Evolutionary conservation across 164 flowering plant species (phyloP), one percentile per base, ranked within the genome.

Genomic region (Houttuynia cordata): DNA sequence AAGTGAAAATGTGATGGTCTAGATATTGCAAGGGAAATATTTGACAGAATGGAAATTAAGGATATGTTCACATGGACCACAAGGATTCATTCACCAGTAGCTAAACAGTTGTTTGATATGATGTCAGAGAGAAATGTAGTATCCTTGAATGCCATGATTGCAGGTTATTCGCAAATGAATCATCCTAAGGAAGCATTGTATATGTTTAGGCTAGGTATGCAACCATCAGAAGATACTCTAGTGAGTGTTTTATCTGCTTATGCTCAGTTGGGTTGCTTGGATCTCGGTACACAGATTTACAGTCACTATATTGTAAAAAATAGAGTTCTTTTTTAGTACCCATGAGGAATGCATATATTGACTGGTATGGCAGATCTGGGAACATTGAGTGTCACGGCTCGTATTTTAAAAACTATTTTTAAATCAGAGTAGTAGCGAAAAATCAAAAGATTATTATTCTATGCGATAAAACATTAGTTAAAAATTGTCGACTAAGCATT

Each of bases 11-110:
- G 91, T 70, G 89, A 86, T 47, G 64, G 76, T 56, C 64, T 85
- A 66, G 65, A n/a, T 20, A 57, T 49, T 52, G 90, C 89, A 7
- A 74, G 69, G 51, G 76, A 75, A 62, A 55, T 82, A 20, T 88
- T 88, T 62, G 75, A 79, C 23, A 62, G 34, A 37, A 83, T 85
- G 87, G 68, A 63, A 37, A 24, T 18, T 20, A 79, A 58, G 62
- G 91, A 88, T 80, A 83, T 76, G 19, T 88, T 75, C 68, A 70
- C 88, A 3, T 83, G 90, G 96, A 88, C 87, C 17, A 82, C 70
- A 63, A 80, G 92, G 13, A 77, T n/a, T n/a, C n/a, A 79, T 21
- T 39, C 86, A 18, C 68, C 62, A 0, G 47, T 65, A 51, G 85
- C 90, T 40, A 71, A 79, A 62, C 59, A 64, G 56, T 60, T 71